Evolutionary conservation across 305 asterid genomes (phyloP).

Genomic region (Solanum chacoense): DNA sequence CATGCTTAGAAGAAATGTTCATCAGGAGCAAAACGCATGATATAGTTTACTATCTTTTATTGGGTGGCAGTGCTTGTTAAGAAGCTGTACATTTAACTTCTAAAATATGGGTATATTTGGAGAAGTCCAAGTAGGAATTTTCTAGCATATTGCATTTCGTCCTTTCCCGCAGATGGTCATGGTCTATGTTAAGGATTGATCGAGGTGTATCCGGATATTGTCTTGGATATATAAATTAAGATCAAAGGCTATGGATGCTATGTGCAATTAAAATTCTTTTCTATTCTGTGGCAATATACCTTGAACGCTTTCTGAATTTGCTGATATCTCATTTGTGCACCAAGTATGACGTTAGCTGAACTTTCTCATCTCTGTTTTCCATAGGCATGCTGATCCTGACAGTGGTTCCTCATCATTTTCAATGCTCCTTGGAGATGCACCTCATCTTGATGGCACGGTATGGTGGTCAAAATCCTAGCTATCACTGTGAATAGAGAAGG

Average conservation of each 20-base stretch:
- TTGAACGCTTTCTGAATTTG: background rate
- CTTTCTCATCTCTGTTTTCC: background rate
- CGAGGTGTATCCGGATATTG: background rate
- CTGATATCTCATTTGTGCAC: background rate
- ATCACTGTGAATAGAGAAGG: background rate
- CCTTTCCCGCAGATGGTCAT: background rate
- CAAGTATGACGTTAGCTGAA: background rate
- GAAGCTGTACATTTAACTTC: background rate
- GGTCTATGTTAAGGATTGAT: background rate
- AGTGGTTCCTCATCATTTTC: slow-evolving; percentile 93
- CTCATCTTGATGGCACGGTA: slow-evolving; percentile 90
- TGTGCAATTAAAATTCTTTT: background rate
- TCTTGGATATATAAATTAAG: background rate
- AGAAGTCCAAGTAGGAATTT: background rate
- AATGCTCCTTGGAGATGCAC: slow-evolving; percentile 92
- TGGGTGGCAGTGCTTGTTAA: background rate
- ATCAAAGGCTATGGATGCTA: background rate
- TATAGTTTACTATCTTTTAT: background rate
- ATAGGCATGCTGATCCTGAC: slow-evolving; percentile 64
- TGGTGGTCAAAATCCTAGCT: slow-evolving; percentile 5
- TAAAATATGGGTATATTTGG: background rate
- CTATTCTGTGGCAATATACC: background rate
- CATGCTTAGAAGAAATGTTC: background rate
- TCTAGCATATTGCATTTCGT: background rate
- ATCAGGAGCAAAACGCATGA: background rate